These are phyloP conservation scores for Gracilaria gracilis DNA, from an alignment of 23 red algal genomes.

Conservation along the genomic window DNA sequence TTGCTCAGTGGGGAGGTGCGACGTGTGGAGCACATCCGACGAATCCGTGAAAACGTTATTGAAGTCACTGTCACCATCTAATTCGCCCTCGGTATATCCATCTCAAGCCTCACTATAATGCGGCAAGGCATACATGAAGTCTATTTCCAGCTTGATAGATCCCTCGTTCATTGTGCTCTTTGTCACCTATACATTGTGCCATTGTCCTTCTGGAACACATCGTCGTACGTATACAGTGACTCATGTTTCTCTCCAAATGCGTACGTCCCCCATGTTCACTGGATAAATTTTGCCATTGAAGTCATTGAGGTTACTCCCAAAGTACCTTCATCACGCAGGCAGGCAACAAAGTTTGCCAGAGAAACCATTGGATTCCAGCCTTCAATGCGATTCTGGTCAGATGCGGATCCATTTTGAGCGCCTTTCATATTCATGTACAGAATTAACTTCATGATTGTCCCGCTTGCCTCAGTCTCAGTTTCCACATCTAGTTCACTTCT, in stretches of 20 bases:
- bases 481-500: background rate
- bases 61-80: slow-evolving; percentile 25
- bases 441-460: slow-evolving; percentile 4
- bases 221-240: slow-evolving; percentile 30
- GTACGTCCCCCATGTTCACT: slow-evolving; percentile 47
- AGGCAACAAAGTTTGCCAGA: slow-evolving; percentile 44
- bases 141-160: slow-evolving; percentile 36
- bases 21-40: background rate
- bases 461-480: background rate
- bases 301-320: slow-evolving; percentile 18
- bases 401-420: slow-evolving; percentile 51
- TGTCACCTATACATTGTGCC: slow-evolving; percentile 58
- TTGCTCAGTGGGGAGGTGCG: background rate
- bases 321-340: slow-evolving; percentile 7
- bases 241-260: slow-evolving; percentile 52
- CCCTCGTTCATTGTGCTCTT: slow-evolving; percentile 44
- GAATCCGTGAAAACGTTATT: background rate
- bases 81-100: slow-evolving; percentile 29
- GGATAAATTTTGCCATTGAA: slow-evolving; percentile 38
- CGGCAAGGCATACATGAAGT: slow-evolving; percentile 44
- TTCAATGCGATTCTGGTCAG: slow-evolving; percentile 36
- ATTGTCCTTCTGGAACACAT: slow-evolving; percentile 22
- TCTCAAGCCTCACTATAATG: slow-evolving; percentile 46
- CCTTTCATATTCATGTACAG: slow-evolving; percentile 20
- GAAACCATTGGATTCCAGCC: slow-evolving; percentile 52